Percentiles rank a stretch among this genome's conserved stretches.
Conservation (phyloP, 2,329 filamentous ascomycete genomes). For the Fusarium setosum region DNA sequence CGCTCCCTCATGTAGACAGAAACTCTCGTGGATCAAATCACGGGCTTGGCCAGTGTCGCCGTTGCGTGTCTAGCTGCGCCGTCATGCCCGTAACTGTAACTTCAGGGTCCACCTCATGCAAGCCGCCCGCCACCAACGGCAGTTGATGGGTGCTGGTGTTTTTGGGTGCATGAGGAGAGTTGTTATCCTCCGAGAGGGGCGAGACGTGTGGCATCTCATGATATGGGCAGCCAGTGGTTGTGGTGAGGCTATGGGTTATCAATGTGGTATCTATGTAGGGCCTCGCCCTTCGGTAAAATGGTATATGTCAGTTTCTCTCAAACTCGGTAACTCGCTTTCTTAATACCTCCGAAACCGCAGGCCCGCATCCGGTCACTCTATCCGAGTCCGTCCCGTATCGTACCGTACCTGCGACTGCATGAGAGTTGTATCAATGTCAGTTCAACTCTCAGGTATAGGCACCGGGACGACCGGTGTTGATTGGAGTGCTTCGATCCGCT, state of each 20-base stretch:
- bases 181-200: background rate
- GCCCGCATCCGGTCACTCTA: no score
- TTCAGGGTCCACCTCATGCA: conserved; percentile 35
- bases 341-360: no score
- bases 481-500: background rate
- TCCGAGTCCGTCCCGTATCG: no score
- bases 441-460: no score
- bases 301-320: no score
- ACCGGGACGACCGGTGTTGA: background rate
- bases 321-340: no score
- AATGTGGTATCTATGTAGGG: no score
- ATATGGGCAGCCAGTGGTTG: background rate
- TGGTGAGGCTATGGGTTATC: no score
- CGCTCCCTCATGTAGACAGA: background rate
- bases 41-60: conserved; percentile 14
- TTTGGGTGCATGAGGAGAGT: conserved; percentile 14
- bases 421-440: background rate
- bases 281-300: no score
- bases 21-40: conserved; percentile 23
- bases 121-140: conserved; percentile 31
- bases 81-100: conserved; percentile 17
- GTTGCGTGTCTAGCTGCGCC: conserved; percentile 16
- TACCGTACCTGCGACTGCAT: background rate
- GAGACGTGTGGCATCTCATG: background rate
- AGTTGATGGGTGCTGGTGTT: conserved; percentile 10